Evolutionary conservation across 805 yeast species (phyloP).

Genomic region (Ogataea nonfermentans): DNA sequence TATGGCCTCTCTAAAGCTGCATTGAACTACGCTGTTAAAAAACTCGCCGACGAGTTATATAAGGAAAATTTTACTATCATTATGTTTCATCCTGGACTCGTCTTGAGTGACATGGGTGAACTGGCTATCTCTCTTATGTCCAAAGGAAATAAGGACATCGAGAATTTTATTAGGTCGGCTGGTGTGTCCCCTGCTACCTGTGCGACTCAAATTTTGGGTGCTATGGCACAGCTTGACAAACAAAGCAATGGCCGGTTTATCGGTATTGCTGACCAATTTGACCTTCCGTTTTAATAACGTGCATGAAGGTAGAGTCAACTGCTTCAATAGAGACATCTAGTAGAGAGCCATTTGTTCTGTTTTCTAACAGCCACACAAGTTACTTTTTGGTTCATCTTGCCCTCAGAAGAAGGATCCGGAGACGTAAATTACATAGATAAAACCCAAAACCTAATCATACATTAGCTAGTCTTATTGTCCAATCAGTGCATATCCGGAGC

Average conservation of each 20-base stretch:
- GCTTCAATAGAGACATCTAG: too few relatives aligned
- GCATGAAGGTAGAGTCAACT: too few relatives aligned
- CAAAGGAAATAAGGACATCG: conserved; percentile 14
- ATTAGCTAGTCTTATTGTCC: too few relatives aligned
- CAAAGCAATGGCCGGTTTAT: not conserved
- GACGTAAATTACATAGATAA: too few relatives aligned
- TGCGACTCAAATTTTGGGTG: not conserved
- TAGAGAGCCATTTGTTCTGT: too few relatives aligned
- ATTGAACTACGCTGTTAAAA: conserved; percentile 29
- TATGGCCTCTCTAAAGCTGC: conserved; percentile 40
- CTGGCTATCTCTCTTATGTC: not conserved
- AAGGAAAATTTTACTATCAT: conserved; percentile 20
- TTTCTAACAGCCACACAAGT: too few relatives aligned
- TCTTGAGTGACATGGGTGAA: conserved; percentile 9
- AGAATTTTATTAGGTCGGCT: not conserved
- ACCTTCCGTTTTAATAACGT: not conserved
- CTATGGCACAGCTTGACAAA: not conserved
- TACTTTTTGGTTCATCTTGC: too few relatives aligned
- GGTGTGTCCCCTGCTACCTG: not conserved
- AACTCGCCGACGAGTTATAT: conserved; percentile 27
- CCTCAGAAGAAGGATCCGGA: too few relatives aligned
- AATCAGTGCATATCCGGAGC: too few relatives aligned
- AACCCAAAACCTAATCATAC: too few relatives aligned
- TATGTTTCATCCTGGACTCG: conserved; percentile 9
- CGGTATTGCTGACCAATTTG: conserved; percentile 21